Conservation (phyloP, 108 stramenopile species). For the Seminavis robusta region DNA sequence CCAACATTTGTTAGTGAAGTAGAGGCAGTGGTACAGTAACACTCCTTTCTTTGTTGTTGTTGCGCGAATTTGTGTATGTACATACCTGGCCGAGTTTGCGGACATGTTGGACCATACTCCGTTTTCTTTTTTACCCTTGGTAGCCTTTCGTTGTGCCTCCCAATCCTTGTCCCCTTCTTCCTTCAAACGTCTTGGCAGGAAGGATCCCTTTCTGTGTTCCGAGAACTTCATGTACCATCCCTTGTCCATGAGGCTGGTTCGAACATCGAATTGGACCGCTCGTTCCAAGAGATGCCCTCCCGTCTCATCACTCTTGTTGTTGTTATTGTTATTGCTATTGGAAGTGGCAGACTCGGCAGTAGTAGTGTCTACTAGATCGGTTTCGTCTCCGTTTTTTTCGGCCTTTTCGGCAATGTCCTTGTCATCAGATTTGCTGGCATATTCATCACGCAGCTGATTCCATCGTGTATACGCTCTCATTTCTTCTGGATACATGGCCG, state of each 20-base stretch:
- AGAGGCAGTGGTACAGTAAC: too few species aligned
- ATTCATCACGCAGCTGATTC: slow-evolving; percentile 72
- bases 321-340: slow-evolving; percentile 11
- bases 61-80: too few species aligned
- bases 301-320: too few species aligned
- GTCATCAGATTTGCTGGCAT: slow-evolving; percentile 3
- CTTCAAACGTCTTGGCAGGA: slow-evolving; percentile 31
- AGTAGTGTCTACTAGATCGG: slow-evolving; percentile 10
- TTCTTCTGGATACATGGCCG: slow-evolving; percentile 72
- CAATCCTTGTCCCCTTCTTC: slow-evolving; percentile 39
- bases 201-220: slow-evolving; percentile 65
- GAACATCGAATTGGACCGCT: slow-evolving; percentile 68
- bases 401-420: neutral
- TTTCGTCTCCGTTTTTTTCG: slow-evolving; percentile 8
- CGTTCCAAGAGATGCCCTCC: slow-evolving; percentile 59
- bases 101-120: slow-evolving; percentile 54
- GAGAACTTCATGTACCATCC: slow-evolving; percentile 68
- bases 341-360: neutral
- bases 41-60: too few species aligned
- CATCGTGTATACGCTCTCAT: slow-evolving; percentile 74
- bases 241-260: slow-evolving; percentile 62
- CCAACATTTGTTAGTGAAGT: too few species aligned
- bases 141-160: slow-evolving; percentile 19
- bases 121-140: slow-evolving; percentile 25
- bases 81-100: slow-evolving; percentile 34